Percentiles rank a stretch among this genome's conserved stretches.
phyloP scores from a whole-genome alignment of 257 asterid genomes.

The Thymus quinquecostatus region DNA sequence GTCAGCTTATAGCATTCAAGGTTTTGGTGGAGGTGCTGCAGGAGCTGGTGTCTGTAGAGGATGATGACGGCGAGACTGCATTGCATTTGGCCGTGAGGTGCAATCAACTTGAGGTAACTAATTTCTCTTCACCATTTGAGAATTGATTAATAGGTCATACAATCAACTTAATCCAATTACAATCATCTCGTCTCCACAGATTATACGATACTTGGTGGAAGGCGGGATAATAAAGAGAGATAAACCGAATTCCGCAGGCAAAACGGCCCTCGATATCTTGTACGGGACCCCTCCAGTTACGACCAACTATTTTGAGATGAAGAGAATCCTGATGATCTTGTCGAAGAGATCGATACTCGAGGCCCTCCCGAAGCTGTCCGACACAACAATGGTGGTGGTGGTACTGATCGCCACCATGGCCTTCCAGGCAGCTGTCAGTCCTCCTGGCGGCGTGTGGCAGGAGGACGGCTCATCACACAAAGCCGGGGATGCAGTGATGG shows the following conservation, averaged over 20 bases:
- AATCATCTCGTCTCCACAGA: not conserved
- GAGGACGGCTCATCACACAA: not conserved
- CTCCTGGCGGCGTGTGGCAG: slow-evolving; percentile 7
- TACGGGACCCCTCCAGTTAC: not conserved
- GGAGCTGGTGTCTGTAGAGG: not conserved
- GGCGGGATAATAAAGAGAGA: not conserved
- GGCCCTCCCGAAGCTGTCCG: not conserved
- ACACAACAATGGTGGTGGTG: not conserved
- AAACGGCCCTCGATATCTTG: not conserved
- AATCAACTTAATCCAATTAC: too few relatives aligned
- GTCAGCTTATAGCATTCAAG: not conserved
- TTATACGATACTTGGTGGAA: not conserved
- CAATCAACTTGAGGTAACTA: not conserved
- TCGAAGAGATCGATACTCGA: not conserved
- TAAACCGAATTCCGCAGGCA: not conserved
- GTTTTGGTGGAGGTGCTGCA: not conserved
- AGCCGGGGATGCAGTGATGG: not conserved
- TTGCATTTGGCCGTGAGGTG: not conserved
- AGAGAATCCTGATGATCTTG: not conserved
- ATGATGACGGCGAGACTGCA: not conserved
- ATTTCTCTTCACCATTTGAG: too few relatives aligned
- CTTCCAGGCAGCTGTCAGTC: not conserved
- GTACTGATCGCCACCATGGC: not conserved
- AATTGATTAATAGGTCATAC: too few relatives aligned
- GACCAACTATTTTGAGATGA: not conserved